Conservation (phyloP, 768 basidiomycete species). For the Asterophora lycoperdoides region DNA sequence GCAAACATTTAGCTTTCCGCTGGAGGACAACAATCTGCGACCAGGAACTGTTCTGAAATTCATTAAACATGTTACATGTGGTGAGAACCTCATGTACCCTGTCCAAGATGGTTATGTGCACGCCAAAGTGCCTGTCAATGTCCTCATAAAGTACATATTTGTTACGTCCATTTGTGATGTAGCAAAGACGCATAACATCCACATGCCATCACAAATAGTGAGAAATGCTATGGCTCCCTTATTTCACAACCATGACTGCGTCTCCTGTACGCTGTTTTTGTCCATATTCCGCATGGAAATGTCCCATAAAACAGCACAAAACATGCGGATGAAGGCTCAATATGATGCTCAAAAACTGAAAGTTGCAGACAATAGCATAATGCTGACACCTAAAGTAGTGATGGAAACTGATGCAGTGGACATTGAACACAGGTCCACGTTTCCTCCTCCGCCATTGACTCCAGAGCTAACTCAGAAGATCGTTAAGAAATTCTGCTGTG, state of each 20-base stretch:
- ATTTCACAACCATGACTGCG: too few species aligned
- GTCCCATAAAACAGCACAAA: too few species aligned
- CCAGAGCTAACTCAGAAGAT: not conserved
- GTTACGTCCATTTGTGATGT: not conserved
- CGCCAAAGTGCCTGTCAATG: not conserved
- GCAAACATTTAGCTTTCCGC: too few species aligned
- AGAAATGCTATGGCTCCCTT: too few species aligned
- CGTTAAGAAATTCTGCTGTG: slow-evolving; percentile 1
- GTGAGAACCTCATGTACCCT: not conserved
- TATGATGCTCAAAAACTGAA: too few species aligned
- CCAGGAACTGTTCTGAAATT: too few species aligned
- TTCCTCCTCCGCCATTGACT: not conserved
- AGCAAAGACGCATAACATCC: not conserved
- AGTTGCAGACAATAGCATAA: too few species aligned
- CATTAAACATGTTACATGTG: not conserved
- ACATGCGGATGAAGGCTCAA: too few species aligned
- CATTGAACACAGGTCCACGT: too few species aligned
- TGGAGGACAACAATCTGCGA: too few species aligned
- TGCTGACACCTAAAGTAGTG: not conserved
- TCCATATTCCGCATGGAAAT: too few species aligned
- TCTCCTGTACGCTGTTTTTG: too few species aligned
- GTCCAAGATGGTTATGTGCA: not conserved
- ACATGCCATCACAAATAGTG: not conserved
- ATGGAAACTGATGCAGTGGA: not conserved
- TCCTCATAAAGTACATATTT: not conserved